Percentiles rank a stretch among this genome's conserved stretches.
phyloP scores from a whole-genome alignment of 768 basidiomycete genomes.

The Naganishia vaughanmartiniae region DNA sequence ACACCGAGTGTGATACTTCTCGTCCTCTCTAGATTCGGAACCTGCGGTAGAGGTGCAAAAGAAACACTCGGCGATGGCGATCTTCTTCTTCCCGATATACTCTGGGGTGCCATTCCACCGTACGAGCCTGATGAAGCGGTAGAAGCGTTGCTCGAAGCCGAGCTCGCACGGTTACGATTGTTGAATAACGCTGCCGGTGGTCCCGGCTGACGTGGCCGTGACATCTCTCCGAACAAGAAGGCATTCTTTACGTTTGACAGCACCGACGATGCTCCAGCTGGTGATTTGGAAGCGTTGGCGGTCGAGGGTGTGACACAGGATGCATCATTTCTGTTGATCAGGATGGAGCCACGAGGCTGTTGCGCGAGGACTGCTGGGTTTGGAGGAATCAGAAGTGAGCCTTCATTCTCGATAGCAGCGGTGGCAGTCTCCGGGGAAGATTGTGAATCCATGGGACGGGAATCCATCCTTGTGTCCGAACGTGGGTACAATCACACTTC shows the following conservation, averaged over 20 bases:
- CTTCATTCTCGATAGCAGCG: neutral
- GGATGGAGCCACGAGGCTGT: slow-evolving; percentile 37
- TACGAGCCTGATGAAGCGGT: slow-evolving; percentile 9
- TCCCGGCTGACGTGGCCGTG: slow-evolving; percentile 11
- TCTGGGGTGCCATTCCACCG: slow-evolving; percentile 13
- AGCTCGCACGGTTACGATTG: slow-evolving; percentile 21
- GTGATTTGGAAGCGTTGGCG: neutral
- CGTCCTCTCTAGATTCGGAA: slow-evolving; percentile 42
- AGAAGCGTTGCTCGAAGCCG: slow-evolving; percentile 16
- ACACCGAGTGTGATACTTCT: slow-evolving; percentile 47
- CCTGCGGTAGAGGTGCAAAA: slow-evolving; percentile 45
- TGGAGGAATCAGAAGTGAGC: slow-evolving; percentile 37
- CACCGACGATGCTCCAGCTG: slow-evolving; percentile 1
- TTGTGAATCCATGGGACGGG: neutral
- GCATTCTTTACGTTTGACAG: slow-evolving; percentile 26
- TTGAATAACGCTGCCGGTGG: slow-evolving; percentile 31
- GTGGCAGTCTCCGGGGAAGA: neutral
- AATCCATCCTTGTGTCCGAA: neutral
- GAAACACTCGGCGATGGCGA: slow-evolving; percentile 30
- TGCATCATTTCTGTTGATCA: slow-evolving; percentile 36
- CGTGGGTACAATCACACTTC: neutral
- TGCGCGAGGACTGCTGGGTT: slow-evolving; percentile 35
- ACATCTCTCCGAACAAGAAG: slow-evolving; percentile 2
- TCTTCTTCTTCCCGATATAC: slow-evolving; percentile 2
- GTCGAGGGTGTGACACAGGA: slow-evolving; percentile 15